Evolutionary conservation across 495 filamentous ascomycete species (phyloP), one percentile per base, ranked within the genome.

Genomic region (Penicillium macrosclerotiorum): DNA sequence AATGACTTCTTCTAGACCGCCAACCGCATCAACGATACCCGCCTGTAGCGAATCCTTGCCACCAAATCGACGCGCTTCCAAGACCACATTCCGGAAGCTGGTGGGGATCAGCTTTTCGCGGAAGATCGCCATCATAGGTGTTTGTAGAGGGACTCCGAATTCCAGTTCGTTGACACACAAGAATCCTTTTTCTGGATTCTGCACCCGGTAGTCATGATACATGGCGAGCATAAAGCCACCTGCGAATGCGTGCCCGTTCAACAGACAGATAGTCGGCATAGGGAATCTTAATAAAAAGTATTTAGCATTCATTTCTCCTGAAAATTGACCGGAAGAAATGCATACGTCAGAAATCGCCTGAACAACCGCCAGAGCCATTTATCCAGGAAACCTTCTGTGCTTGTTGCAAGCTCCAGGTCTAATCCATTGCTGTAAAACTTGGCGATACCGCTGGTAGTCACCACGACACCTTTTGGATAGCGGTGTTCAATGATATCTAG

Each of bases 401-500:
- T 59, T 1, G 67, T 40, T 2, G 78, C 82, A 47, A 79, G 65
- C 11, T 79, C 72, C 13, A 86, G 71, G 60, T 92, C 86, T 7
- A 92, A 72, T 0, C 87, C 87, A 65, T 90, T 90, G 63, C 79
- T 83, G 68, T 86, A 92, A 73, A 92, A 92, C 58, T 91, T 92
- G 37, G 71, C 55, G 33, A 90, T 85, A 20, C 74, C 77, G 35
- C 77, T 82, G 5, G 88, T 92, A 1, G 88, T 90, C 20, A 92
- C 64, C 3, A 89, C 68, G 0, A 90, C 87, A 34, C 88, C 88
- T 23, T 78, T 79, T 0, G 78, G 74, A 48, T 82, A 78, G 8
- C 75, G 67, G 38, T 82, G 77, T 52, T 90, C 85, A 49, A 92
- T 63, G 22, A 84, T 77, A 59, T 90, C 85, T 46, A 91, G 80